Evolutionary conservation across 1,284 basidiomycete species (phyloP).

Genomic region (Malassezia obtusa): DNA sequence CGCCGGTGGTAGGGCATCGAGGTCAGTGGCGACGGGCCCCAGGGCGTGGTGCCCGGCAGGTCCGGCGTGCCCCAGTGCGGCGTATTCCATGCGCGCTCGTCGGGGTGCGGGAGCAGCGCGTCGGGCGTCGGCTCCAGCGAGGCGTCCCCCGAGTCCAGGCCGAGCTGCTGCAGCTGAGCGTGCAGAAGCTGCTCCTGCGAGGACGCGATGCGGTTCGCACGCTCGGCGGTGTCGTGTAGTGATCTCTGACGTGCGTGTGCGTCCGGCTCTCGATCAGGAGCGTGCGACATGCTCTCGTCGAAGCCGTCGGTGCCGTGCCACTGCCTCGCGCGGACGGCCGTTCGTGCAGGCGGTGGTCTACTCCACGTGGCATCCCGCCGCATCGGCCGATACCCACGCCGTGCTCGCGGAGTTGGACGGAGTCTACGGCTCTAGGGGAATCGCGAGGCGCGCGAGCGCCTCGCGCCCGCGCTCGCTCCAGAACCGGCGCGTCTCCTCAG

Average conservation of each 20-base stretch:
- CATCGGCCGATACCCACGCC: neutral
- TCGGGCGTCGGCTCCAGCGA: neutral
- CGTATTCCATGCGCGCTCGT: slow-evolving; percentile 23
- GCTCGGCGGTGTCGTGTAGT: neutral
- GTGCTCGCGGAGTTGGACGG: neutral
- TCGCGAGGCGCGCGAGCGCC: slow-evolving; percentile 1
- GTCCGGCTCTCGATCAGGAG: neutral
- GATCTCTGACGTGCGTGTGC: neutral
- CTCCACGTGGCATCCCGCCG: neutral
- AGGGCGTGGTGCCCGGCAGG: slow-evolving; percentile 16
- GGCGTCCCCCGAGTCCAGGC: slow-evolving; percentile 19
- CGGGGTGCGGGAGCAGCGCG: neutral
- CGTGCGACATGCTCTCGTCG: neutral
- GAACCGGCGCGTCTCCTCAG: neutral
- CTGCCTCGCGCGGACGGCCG: neutral
- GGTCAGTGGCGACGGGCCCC: slow-evolving; percentile 10
- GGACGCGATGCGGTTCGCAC: slow-evolving; percentile 1
- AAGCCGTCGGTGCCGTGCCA: neutral
- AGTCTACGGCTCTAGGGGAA: slow-evolving; percentile 10
- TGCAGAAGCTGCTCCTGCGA: slow-evolving; percentile 35
- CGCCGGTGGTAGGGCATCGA: slow-evolving; percentile 23
- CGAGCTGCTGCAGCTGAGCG: slow-evolving; percentile 36
- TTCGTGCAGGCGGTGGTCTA: too few relatives aligned
- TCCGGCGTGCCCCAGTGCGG: slow-evolving; percentile 29
- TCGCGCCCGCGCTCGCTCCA: slow-evolving; percentile 5